Base-by-base conservation (phyloP, 805 yeast genomes). In the Wickerhamiella bombiphila region DNA sequence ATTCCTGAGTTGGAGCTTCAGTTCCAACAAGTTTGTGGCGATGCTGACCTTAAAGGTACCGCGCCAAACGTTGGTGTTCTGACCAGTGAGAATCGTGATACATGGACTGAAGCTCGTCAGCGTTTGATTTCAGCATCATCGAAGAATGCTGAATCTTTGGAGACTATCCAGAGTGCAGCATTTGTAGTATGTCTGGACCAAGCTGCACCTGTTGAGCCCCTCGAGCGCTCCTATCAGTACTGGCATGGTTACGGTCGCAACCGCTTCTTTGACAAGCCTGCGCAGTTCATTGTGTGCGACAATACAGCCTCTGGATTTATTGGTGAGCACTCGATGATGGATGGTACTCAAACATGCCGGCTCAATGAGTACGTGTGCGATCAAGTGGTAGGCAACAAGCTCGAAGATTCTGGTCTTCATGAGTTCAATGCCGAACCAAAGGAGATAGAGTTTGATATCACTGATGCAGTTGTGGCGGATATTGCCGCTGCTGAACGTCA, bases 291-390 rank as follows among this genome's bases (percentile, higher is more conserved):
- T 49, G 74, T 88, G 38, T 65, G 80, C 42, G 76, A 72, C 44
- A 85, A 83, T 58, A 94, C 91, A 42, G 68, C 74, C 45, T 81
- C 95, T 5, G 97, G 96, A 1, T 88, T 86, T 64, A 61, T 85
- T 54, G 96, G 94, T 44, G 98, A 88, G 64, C 98, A 88, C 65
- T 83, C 96, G 17, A 80, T 74, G 65, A 88, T 88, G 97, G 98
- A 88, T 59, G 98, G 97, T 44, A 82, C 95, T 7, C 94, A 96
- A 54, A 88, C 94, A 22, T 73, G 82, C 52, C 75, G 83, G 46
- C 63, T 88, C 63, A 88, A 88, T 58, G 83, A 83, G 60, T 75
- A 66, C 53, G 66, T 88, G 29, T 66, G 74, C 45, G 66, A 66
- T 37, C 69, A 72, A 48, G 59, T 86, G 40, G 44, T 57, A 40